These are phyloP conservation scores for Pittosporum tobira DNA, from an alignment of 129 eudicot genomes.

Conservation along the genomic window DNA sequence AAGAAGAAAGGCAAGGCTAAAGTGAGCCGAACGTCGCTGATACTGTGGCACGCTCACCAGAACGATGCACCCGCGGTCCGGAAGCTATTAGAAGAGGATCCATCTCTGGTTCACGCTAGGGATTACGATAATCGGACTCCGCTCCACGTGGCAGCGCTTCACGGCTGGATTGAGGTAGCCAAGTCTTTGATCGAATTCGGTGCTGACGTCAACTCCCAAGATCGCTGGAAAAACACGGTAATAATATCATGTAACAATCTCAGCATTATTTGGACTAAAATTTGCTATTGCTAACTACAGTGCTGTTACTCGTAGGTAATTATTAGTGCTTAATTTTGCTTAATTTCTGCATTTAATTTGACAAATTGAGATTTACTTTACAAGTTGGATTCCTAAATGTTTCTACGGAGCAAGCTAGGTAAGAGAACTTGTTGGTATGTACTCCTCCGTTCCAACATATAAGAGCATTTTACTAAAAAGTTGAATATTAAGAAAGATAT, in stretches of 20 bases:
- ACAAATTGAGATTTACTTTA: too few relatives aligned
- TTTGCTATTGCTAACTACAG: too few relatives aligned
- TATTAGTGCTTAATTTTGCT: too few relatives aligned
- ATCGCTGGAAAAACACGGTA: conserved; percentile 98
- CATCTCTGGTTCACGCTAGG: conserved; percentile 54
- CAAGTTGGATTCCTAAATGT: too few relatives aligned
- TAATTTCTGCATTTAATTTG: too few relatives aligned
- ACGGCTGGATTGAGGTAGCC: conserved; percentile 88
- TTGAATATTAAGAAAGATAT: too few relatives aligned
- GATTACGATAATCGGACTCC: conserved; percentile 92
- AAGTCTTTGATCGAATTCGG: conserved; percentile 63
- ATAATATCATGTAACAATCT: not conserved
- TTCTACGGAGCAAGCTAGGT: too few relatives aligned
- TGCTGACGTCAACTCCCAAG: conserved; percentile 91
- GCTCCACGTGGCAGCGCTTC: conserved; percentile 92
- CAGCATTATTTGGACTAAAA: too few relatives aligned
- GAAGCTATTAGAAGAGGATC: conserved; percentile 84
- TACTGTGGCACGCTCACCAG: conserved; percentile 97
- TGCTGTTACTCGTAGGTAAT: too few relatives aligned
- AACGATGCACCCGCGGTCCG: conserved; percentile 62
- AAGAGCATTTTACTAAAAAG: too few relatives aligned
- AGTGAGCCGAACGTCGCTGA: conserved; percentile 81
- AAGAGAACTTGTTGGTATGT: too few relatives aligned
- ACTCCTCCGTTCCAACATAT: too few relatives aligned
- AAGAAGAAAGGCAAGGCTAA: conserved; percentile 76